Evolutionary conservation across 2,329 filamentous ascomycete species (phyloP), one percentile per base, ranked within the genome.

Genomic region (Venturia pyrina): DNA sequence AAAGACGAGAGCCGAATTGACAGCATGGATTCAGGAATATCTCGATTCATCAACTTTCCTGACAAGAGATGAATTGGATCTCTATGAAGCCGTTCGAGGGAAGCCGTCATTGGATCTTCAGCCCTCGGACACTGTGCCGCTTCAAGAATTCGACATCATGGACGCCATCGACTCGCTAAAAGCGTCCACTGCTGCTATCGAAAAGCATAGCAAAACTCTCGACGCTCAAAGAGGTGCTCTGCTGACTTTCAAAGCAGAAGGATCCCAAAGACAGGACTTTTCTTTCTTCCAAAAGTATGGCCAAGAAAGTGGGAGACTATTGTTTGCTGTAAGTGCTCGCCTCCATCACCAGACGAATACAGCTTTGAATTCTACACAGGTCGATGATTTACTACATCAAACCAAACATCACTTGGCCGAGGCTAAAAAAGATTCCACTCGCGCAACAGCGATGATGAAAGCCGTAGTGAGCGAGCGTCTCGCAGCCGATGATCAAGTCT

Each of bases 91-190:
- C 73, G 73, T 66, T 73, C 73, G 63, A 71, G 74, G 60, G 70
- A 71, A 21, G 71, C 72, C 41, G 70, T 71, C 8, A 65, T 11
- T 63, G 41, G 37, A 40, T 8, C 17, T 13, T 28, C 2, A 44
- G 5, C 56, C 32, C 21, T 69, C 43, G 81, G 81, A 65, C 10
- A 41, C 46, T 8, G n/a, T 62, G 40, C 80, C 83, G 5, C 74
- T 89, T 59, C 76, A 79, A 17, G 86, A 89, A 66, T 77, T 82
- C 34, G 86, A 89, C 63, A 78, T 90, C 65, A 79, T 79, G 64
- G 74, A 78, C 50, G 88, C 88, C 19, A 85, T 89, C 62, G 80
- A 83, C 3, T 83, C 88, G 64, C 78, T 91, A n/a, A 81, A 84
- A 67, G 79, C 79, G 46, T 89, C 88, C 1, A 90, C 88, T 0